Percentiles rank a stretch among this genome's conserved stretches.
phyloP scores from a whole-genome alignment of 257 asterid species.

The Haberlea rhodopensis region DNA sequence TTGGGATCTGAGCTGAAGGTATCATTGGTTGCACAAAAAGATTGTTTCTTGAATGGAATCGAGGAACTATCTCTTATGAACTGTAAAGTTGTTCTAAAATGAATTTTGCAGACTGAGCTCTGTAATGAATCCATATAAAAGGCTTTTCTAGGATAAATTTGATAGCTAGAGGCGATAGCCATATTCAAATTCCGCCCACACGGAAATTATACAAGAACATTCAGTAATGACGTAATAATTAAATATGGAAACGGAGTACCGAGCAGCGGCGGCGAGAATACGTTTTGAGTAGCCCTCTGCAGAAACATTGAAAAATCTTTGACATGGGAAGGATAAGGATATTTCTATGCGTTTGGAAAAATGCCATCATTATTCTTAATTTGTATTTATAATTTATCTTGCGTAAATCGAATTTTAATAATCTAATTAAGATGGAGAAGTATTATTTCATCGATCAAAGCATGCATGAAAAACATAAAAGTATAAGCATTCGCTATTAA shows the following conservation, averaged over 20 bases:
- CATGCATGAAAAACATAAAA: no score
- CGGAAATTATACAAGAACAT: not conserved
- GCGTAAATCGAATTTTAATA: no score
- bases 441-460: no score
- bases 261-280: not conserved
- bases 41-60: constrained; percentile 38
- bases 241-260: not conserved
- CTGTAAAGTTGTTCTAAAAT: constrained; percentile 38
- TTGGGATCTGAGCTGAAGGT: constrained; percentile 30
- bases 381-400: no score
- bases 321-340: not conserved
- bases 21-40: constrained; percentile 25
- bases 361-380: no score
- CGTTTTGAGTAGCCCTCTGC: not conserved
- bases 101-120: constrained; percentile 51
- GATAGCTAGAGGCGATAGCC: constrained; percentile 56
- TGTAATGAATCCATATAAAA: constrained; percentile 49
- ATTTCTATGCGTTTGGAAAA: not conserved
- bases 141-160: constrained; percentile 47
- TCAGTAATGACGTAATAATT: no score
- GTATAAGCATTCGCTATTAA: no score
- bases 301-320: not conserved
- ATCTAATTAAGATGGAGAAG: no score
- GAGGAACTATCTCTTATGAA: constrained; percentile 51
- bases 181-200: constrained; percentile 35